Percentiles rank a stretch among this genome's conserved stretches.
These are phyloP conservation scores for Silene uniflora DNA, from an alignment of 148 eudicot species.

Conservation along the genomic window DNA sequence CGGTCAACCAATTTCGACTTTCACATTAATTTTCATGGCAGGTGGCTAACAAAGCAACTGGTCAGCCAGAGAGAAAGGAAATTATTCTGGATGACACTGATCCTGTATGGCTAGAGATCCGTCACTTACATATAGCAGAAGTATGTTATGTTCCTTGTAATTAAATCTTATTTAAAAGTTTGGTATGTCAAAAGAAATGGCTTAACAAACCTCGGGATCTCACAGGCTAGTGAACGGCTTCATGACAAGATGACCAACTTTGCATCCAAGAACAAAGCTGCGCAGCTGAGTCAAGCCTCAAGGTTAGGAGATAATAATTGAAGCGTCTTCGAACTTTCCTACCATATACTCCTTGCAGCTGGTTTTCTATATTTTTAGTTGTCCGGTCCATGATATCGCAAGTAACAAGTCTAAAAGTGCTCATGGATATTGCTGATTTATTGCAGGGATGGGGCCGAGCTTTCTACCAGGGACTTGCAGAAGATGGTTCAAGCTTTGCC, in stretches of 20 bases:
- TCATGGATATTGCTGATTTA: constrained; percentile 23
- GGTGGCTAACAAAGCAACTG: constrained; percentile 77
- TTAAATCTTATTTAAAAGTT: background rate
- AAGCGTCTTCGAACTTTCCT: constrained; percentile 4
- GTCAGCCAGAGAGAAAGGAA: constrained; percentile 79
- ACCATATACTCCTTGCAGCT: background rate
- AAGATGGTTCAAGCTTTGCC: constrained; percentile 99
- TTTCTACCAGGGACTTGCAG: constrained; percentile 92
- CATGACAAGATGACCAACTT: constrained; percentile 83
- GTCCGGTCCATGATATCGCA: background rate
- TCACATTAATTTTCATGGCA: constrained; percentile 17
- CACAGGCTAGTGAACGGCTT: constrained; percentile 92
- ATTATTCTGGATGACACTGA: constrained; percentile 80
- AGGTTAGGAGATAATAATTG: constrained; percentile 44
- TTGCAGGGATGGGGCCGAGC: constrained; percentile 78
- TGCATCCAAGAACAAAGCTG: constrained; percentile 91
- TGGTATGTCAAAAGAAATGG: background rate
- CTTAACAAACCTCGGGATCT: constrained; percentile 17
- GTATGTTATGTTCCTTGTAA: constrained; percentile 50
- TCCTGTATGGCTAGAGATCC: constrained; percentile 94
- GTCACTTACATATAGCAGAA: constrained; percentile 90
- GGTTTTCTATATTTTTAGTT: background rate
- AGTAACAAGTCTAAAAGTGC: background rate
- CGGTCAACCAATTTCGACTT: no score
- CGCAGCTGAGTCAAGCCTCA: constrained; percentile 69